A percentile compares a stretch with the other conserved stretches of the same genome.
Conservation (phyloP, 2,329 filamentous ascomycete genomes). For the Ophiostoma novo-ulmi region DNA sequence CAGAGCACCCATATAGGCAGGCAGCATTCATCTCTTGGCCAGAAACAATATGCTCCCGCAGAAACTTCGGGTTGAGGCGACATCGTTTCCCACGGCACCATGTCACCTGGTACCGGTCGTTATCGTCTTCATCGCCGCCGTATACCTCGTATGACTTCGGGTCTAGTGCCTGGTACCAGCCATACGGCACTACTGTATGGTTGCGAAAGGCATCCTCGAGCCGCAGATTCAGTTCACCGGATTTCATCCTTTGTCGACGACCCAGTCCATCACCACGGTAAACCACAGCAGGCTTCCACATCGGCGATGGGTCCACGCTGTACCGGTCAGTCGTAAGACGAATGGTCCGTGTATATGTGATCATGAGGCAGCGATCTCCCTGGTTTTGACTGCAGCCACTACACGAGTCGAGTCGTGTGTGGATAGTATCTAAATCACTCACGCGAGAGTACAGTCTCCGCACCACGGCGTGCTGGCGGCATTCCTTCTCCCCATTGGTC, state of each 20-base stretch:
- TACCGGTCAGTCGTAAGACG: not conserved
- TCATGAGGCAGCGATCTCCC: not conserved
- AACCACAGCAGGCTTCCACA: not conserved
- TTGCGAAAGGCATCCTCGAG: not conserved
- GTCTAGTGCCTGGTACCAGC: not conserved
- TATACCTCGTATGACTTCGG: not conserved
- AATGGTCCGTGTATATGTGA: not conserved
- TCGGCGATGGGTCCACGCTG: not conserved
- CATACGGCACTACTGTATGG: not conserved
- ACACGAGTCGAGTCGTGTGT: conserved; percentile 16
- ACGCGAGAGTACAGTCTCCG: not conserved
- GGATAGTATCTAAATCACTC: not conserved
- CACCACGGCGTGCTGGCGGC: not conserved
- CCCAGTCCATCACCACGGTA: not conserved
- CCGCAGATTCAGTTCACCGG: not conserved
- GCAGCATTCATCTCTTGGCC: not conserved
- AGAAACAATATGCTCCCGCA: not conserved
- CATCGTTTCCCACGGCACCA: not conserved
- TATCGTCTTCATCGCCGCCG: not conserved
- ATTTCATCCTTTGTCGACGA: not conserved
- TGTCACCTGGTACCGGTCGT: not conserved
- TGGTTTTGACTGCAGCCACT: not conserved
- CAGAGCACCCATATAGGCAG: not conserved
- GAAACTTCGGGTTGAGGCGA: not conserved
- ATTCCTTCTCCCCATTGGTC: not conserved